phyloP scores from a whole-genome alignment of 441 rosid genomes.

The Pelargonium fulgidum region DNA sequence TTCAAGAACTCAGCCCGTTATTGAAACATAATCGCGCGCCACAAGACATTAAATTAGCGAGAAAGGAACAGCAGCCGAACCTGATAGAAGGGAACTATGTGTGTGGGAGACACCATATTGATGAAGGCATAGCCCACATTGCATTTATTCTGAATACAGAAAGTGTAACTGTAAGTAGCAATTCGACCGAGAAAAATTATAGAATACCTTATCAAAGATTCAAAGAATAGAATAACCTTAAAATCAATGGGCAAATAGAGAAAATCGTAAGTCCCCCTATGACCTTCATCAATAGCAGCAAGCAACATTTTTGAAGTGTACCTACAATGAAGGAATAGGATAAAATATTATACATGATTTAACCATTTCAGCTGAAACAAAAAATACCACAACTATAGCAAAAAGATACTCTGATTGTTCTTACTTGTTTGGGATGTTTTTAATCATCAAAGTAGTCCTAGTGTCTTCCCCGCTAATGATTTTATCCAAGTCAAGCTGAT shows the following conservation, averaged over 20 bases:
- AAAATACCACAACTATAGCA: background rate
- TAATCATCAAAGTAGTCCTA: slow-evolving; percentile 75
- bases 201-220: slow-evolving; percentile 12
- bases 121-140: slow-evolving; percentile 83
- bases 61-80: slow-evolving; percentile 29
- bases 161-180: slow-evolving; percentile 16
- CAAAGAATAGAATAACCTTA: slow-evolving; percentile 41
- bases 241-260: slow-evolving; percentile 72
- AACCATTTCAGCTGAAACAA: slow-evolving; percentile 5
- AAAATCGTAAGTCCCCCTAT: slow-evolving; percentile 61
- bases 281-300: slow-evolving; percentile 77
- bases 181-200: slow-evolving; percentile 6
- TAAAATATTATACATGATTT: slow-evolving; percentile 12
- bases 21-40: background rate
- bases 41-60: background rate
- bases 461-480: slow-evolving; percentile 61
- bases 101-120: slow-evolving; percentile 75
- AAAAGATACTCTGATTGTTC: slow-evolving; percentile 22
- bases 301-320: slow-evolving; percentile 79
- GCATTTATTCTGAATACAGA: slow-evolving; percentile 68
- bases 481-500: slow-evolving; percentile 71
- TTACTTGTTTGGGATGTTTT: slow-evolving; percentile 87
- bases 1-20: background rate
- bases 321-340: slow-evolving; percentile 31
- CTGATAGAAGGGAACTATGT: slow-evolving; percentile 67